Base-by-base conservation (phyloP, 1,284 basidiomycete genomes). In the Cryptococcus sp. region DNA sequence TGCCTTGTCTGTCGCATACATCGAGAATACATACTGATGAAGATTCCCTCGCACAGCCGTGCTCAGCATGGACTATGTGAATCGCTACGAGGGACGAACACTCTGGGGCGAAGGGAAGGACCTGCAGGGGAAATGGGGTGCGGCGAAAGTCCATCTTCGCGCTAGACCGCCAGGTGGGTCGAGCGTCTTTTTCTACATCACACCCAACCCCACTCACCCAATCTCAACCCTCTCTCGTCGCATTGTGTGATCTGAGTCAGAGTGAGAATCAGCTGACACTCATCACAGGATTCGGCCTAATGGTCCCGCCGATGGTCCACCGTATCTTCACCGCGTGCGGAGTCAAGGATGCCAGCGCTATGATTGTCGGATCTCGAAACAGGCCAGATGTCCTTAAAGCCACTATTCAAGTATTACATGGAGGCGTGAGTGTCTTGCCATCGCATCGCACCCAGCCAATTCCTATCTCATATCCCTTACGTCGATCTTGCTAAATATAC, bases 301-400 rank as follows among this genome's bases (percentile, higher is more conserved):
- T 88, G 65, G 92, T 91, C 70, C 93, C 95, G 64, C 92, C 91
- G 8, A 85, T 89, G 68, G 82, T 98, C 54, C 93, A 98, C 78
- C 79, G 82, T 50, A 84, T 99, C 52, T 84, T 94, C 70, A 89
- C 91, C 68, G 92, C 93, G 0, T 93, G 91, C 2, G 95, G 95
- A 13, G 91, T 98, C 80, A 90, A 91, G 75, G 95, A 99, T 78
- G 85, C 91, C 47, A 91, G 89, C 66, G 95, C 91, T 27, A 94
- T 94, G 78, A 90, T 98, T 43, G 90, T 91, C 85, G 93, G 94
- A 39, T 93, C 90, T 67, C 83, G 91, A 64, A 96, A 95, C 78
- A 85, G 85, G 43, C 81, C 90, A 68, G 87, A 82, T 51, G 81
- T 83, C 8, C 72, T 83, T 64, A 83, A 84, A 65, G 78, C 78